Evolutionary conservation across 2,329 filamentous ascomycete species (phyloP).

Genomic region (Penicillium brevicompactum): DNA sequence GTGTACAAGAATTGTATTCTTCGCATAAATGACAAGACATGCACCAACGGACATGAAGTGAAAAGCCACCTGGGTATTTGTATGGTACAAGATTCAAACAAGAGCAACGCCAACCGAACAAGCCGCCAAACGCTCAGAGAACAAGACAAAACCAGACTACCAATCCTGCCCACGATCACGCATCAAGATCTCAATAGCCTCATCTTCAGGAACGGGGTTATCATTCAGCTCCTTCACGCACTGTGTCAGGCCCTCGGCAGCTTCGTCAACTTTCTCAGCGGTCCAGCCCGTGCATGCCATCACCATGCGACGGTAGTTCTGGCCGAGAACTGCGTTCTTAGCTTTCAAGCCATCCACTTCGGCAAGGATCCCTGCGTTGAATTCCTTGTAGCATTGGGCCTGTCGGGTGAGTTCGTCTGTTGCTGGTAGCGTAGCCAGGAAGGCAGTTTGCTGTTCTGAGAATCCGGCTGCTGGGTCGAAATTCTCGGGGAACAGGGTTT

Average conservation of each 20-base stretch:
- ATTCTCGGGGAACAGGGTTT: slow-evolving; percentile 38
- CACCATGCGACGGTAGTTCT: slow-evolving; percentile 86
- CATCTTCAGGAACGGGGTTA: slow-evolving; percentile 47
- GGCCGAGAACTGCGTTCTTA: slow-evolving; percentile 79
- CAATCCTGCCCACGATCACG: slow-evolving; percentile 48
- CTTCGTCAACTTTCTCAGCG: slow-evolving; percentile 76
- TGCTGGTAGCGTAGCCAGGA: slow-evolving; percentile 58
- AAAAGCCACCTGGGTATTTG: slow-evolving; percentile 27
- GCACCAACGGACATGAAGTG: slow-evolving; percentile 17
- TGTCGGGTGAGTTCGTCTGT: slow-evolving; percentile 65
- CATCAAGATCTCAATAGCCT: slow-evolving; percentile 49
- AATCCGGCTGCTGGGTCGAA: slow-evolving; percentile 46
- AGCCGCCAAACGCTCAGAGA: slow-evolving; percentile 23
- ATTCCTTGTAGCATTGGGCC: slow-evolving; percentile 68
- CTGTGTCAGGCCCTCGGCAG: slow-evolving; percentile 76
- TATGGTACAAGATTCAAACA: slow-evolving; percentile 18
- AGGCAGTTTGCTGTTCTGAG: slow-evolving; percentile 44
- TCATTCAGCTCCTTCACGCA: slow-evolving; percentile 82
- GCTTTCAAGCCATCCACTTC: slow-evolving; percentile 73
- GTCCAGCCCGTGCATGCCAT: slow-evolving; percentile 80
- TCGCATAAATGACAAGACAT: slow-evolving; percentile 21
- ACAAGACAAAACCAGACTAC: slow-evolving; percentile 26
- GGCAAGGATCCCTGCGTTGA: slow-evolving; percentile 68
- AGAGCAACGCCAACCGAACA: slow-evolving; percentile 22
- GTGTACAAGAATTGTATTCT: slow-evolving; percentile 14